phyloP scores from a whole-genome alignment of 768 basidiomycete genomes.

The Lentinula lateritia region DNA sequence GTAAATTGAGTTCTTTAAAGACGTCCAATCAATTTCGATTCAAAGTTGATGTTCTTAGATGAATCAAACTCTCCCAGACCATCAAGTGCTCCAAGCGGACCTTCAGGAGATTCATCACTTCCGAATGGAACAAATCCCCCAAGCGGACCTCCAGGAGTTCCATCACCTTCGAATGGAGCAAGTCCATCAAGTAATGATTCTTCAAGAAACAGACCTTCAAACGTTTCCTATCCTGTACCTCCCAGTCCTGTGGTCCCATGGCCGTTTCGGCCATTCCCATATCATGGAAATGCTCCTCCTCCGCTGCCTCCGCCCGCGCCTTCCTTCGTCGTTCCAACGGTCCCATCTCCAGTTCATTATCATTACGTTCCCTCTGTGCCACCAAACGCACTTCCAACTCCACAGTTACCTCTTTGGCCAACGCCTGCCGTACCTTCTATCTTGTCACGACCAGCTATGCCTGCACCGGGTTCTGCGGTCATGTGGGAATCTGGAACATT shows the following conservation, averaged over 20 bases:
- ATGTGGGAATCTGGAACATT: conserved; percentile 2
- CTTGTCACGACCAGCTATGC: background rate
- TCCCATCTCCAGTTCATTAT: background rate
- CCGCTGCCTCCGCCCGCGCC: background rate
- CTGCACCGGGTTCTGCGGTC: background rate
- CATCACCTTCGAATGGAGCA: background rate
- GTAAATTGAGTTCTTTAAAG: background rate
- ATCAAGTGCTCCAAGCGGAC: background rate
- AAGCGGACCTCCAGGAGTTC: background rate
- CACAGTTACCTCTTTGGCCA: background rate
- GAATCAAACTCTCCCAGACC: background rate
- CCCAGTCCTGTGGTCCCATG: background rate
- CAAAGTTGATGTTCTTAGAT: no score
- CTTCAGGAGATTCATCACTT: background rate
- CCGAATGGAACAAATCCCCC: background rate
- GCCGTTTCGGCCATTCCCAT: background rate
- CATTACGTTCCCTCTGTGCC: background rate
- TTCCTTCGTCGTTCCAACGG: background rate
- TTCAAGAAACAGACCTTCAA: background rate
- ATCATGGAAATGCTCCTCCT: background rate
- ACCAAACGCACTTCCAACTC: background rate
- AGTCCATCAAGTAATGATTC: background rate
- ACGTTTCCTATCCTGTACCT: background rate
- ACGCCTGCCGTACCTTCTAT: background rate
- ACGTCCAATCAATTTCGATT: no score